phyloP scores from a whole-genome alignment of 805 yeast species.

The Ogataea ramenticola region DNA sequence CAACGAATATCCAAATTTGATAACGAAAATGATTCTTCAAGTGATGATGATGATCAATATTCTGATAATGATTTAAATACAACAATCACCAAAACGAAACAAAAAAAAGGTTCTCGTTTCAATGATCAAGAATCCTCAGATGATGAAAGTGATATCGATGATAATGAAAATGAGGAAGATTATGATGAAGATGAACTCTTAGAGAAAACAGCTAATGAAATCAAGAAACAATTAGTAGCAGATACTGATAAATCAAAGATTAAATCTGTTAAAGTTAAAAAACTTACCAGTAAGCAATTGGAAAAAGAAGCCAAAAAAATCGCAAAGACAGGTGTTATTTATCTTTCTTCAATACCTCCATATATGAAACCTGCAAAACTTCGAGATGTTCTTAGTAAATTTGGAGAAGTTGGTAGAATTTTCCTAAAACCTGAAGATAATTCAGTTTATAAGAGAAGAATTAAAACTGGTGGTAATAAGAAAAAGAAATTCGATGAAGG shows the following conservation, averaged over 20 bases:
- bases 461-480: slow-evolving; percentile 87
- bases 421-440: slow-evolving; percentile 83
- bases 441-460: slow-evolving; percentile 53
- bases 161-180: slow-evolving; percentile 8
- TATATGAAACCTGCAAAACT: slow-evolving; percentile 94
- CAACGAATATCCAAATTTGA: background rate
- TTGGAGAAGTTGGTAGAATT: slow-evolving; percentile 84
- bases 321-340: slow-evolving; percentile 84
- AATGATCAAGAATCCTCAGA: background rate
- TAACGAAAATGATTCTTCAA: slow-evolving; percentile 2
- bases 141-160: slow-evolving; percentile 8
- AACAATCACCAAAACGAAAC: too few species aligned
- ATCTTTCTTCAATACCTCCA: slow-evolving; percentile 86
- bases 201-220: slow-evolving; percentile 10
- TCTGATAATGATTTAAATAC: too few species aligned
- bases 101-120: slow-evolving; percentile 1
- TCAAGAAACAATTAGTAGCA: slow-evolving; percentile 1
- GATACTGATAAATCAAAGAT: slow-evolving; percentile 19
- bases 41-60: slow-evolving; percentile 1
- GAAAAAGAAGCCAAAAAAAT: slow-evolving; percentile 46
- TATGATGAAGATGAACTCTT: slow-evolving; percentile 13
- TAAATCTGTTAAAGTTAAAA: slow-evolving; percentile 40
- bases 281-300: slow-evolving; percentile 49
- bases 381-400: slow-evolving; percentile 69
- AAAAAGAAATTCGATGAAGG: slow-evolving; percentile 87